Evolutionary conservation across 306 rosid species (phyloP), one percentile per base, ranked within the genome.

Genomic region (Malus sieversii): DNA sequence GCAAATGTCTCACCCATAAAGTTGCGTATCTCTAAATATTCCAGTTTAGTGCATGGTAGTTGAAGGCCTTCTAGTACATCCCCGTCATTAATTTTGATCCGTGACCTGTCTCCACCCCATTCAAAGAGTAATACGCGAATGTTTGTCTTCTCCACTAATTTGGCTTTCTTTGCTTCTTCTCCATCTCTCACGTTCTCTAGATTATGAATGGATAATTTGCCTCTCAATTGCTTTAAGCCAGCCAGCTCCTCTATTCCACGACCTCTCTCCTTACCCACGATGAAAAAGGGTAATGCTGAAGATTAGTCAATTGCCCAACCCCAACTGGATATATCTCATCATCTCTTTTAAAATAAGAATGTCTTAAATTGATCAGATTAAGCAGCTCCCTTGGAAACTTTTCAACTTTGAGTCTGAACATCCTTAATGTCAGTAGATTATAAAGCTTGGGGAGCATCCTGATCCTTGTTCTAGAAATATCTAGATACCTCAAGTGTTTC

Each of bases 101-200:
- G n/a, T n/a, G n/a, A n/a, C n/a, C n/a, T n/a, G n/a, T n/a, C 1
- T 23, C 0, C 0, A 13, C 0, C 23, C 48, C 70, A 66, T 3
- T 0, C 0, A 33, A 66, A 2, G 6, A 2, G 0, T 32, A 53
- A 33, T 2, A 0, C 1, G 6, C 4, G 20, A 0, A 52, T 2
- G 6, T 53, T 10, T 20, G 19, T 30, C 62, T 71, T 71, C 46
- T 4, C 75, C 10, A 9, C 44, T 22, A 71, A 32, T 3, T 51
- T 53, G 18, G 64, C 75, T 20, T 71, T 53, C 30, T 32, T 52
- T 1, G 63, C 72, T 66, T 19, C 29, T 53, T 20, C 64, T 71
- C 6, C 61, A 20, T 71, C 18, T 53, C 20, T 32, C 20, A 32
- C 63, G 4, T 0, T 27, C 13, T 52, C 75, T 4, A 71, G n/a